Percentiles rank a stretch among this genome's conserved stretches.
Evolutionary conservation across 2,329 filamentous ascomycete genomes (phyloP).

Genomic region (Shiraia bambusicola): DNA sequence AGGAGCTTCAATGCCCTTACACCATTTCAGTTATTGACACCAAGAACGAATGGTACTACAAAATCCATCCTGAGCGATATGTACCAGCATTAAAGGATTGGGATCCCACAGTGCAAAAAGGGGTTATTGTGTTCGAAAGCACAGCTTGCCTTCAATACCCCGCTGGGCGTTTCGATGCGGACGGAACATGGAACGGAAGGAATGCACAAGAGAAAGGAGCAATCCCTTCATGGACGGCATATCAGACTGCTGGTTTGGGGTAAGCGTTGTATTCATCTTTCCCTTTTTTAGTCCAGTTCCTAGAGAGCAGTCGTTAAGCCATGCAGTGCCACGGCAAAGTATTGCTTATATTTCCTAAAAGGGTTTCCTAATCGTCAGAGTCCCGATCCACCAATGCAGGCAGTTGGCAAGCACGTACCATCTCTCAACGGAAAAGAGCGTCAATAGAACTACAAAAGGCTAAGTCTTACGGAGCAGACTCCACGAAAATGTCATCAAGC

Average conservation of each 20-base stretch:
- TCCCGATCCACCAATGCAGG: constrained; percentile 20
- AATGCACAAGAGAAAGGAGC: constrained; percentile 30
- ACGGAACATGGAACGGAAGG: constrained; percentile 37
- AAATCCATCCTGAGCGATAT: constrained; percentile 41
- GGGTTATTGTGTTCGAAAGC: constrained; percentile 41
- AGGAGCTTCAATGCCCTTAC: constrained; percentile 37
- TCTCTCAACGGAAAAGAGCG: no score
- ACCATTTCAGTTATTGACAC: constrained; percentile 42
- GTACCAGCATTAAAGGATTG: constrained; percentile 41
- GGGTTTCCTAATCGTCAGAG: constrained; percentile 15
- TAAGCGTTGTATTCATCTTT: no score
- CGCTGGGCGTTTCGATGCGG: constrained; percentile 36
- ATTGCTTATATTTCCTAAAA: constrained; percentile 38
- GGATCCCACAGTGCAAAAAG: constrained; percentile 30
- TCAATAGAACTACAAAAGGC: no score
- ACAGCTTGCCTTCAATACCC: constrained; percentile 45
- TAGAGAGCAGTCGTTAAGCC: no score
- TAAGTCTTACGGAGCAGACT: constrained; percentile 10
- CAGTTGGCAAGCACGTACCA: constrained; percentile 18
- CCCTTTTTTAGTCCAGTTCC: no score
- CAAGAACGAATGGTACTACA: constrained; percentile 34
- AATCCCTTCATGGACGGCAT: constrained; percentile 39
- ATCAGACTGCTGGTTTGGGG: constrained; percentile 43
- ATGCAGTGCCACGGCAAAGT: constrained; percentile 32
- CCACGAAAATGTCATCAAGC: constrained; percentile 10